Evolutionary conservation across 139 green algal genomes (phyloP), one percentile per base, ranked within the genome.

Genomic region (Haematococcus lacustris): DNA sequence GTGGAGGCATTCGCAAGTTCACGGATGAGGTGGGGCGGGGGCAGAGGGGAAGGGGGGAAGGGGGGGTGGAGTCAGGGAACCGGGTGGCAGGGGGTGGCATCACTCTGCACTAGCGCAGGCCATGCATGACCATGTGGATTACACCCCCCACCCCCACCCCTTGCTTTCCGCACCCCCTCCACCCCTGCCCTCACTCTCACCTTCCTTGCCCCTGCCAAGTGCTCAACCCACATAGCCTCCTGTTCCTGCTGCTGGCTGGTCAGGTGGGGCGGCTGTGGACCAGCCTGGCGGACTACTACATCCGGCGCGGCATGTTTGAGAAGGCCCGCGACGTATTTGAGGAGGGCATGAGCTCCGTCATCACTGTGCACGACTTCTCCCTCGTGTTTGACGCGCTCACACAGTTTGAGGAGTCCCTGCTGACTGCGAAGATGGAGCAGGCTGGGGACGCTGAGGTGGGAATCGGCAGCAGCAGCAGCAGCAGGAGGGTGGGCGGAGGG

Each of bases 351-450:
- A 86, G 73, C 39, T 87, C 76, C 23, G 93, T 97, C 3, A 72
- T 85, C 35, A 97, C 93, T 21, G 92, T 93, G 57, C 85, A 91
- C 34, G 94, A 98, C 83, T 98, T 98, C 78, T 89, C 78, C 0
- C 81, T 98, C n/a, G 87, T 98, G n/a, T 98, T 97, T 77, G 94
- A 98, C 76, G 94, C 94, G 0, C 92, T 97, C 21, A 91, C 92
- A 23, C 90, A 94, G 73, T 97, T 97, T 85, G 92, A 97, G 84
- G 91, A 97, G 83, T 85, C 73, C 38, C 74, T 97, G 66, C 85
- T 97, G 41, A 78, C 76, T 2, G 88, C 92, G 68, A 91, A 90
- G 80, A 89, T 97, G 87, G 85, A 88, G 82, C 69, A 84, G 70
- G 76, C 47, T 23, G 71, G 26, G 1, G 76, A 81, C 13, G 64